These are phyloP conservation scores for Pyricularia pennisetigena DNA, from an alignment of 2,329 filamentous ascomycete genomes.

Conservation along the genomic window DNA sequence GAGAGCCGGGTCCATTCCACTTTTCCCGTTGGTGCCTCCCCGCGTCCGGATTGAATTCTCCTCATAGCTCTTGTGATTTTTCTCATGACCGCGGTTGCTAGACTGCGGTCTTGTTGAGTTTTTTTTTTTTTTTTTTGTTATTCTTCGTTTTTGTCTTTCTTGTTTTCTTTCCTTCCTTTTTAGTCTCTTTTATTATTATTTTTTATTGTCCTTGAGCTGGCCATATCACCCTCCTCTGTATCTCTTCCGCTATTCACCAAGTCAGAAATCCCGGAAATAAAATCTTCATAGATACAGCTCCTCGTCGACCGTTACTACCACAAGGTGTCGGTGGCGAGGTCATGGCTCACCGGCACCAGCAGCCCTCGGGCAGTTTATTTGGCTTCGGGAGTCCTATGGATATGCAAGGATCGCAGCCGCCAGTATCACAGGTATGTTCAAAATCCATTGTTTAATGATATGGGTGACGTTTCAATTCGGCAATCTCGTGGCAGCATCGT, in stretches of 20 bases:
- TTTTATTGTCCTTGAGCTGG: not conserved
- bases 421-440: not conserved
- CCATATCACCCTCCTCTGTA: not conserved
- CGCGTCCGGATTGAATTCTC: not conserved
- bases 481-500: not conserved
- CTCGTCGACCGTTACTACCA: not conserved
- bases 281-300: not conserved
- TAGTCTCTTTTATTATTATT: no score
- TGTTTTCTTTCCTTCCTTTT: not conserved
- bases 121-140: not conserved
- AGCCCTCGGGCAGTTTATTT: slow-evolving; percentile 3
- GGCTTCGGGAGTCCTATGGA: slow-evolving; percentile 2
- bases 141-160: not conserved
- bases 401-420: not conserved
- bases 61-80: not conserved
- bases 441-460: not conserved
- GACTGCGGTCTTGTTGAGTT: not conserved
- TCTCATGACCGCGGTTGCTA: not conserved
- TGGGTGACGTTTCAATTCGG: not conserved
- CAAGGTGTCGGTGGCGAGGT: not conserved
- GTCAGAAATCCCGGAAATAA: not conserved
- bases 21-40: not conserved
- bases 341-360: slow-evolving; percentile 12
- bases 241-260: no score
- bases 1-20: not conserved